Evolutionary conservation across 2,329 filamentous ascomycete species (phyloP).

Genomic region (Apiospora marii): DNA sequence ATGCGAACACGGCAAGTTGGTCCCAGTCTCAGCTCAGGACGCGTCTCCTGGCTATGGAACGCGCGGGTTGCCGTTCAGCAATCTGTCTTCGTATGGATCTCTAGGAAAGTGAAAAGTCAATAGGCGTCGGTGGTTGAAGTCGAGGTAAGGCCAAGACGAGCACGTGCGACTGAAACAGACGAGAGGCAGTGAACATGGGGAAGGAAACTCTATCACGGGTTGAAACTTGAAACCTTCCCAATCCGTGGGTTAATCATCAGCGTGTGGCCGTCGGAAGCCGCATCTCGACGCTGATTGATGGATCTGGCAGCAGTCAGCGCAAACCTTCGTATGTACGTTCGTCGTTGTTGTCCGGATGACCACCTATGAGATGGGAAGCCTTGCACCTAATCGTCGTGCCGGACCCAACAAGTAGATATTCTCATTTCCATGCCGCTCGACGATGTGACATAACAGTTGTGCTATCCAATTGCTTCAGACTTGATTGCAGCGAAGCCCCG

Average conservation of each 20-base stretch:
- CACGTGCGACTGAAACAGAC: conserved; percentile 10
- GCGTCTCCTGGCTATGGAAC: background rate
- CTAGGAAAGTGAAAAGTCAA: background rate
- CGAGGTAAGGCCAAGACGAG: background rate
- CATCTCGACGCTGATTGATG: background rate
- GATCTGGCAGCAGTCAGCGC: background rate
- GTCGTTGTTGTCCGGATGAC: background rate
- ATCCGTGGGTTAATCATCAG: background rate
- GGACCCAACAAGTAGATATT: background rate
- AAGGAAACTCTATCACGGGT: background rate
- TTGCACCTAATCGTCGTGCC: background rate
- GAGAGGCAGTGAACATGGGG: background rate
- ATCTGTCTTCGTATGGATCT: background rate
- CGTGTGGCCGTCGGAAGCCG: background rate
- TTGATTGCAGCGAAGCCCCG: background rate
- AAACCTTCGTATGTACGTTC: background rate
- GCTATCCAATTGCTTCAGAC: background rate
- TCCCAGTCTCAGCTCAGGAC: background rate
- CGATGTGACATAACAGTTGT: background rate
- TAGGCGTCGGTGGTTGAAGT: background rate
- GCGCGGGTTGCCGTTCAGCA: background rate
- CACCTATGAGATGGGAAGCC: background rate
- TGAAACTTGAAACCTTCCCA: background rate
- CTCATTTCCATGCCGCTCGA: background rate
- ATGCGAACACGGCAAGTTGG: background rate